Base-by-base conservation (phyloP, 2,329 filamentous ascomycete genomes). In the Pestalotiopsis sp. region DNA sequence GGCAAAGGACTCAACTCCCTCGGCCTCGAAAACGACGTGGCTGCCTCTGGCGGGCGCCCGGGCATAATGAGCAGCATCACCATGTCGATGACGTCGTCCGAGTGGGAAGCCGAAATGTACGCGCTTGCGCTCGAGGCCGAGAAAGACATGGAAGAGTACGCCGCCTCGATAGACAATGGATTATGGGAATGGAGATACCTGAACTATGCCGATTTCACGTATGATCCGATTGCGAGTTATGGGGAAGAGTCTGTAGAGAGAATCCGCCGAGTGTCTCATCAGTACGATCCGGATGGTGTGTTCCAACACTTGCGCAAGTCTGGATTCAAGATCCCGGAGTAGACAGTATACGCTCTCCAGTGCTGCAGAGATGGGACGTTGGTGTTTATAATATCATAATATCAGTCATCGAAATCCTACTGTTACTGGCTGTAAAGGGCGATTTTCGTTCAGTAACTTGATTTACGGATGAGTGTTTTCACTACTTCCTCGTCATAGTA, bases 1-100 rank as follows among this genome's bases (percentile, higher is more conserved):
- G 75, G 74, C 39, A 77, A 75, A 63, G 79, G 81, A 65, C 79
- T 78, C 44, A 81, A 81, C 69, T 76, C 83, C 64, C 74, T 83
- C 26, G 78, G 78, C 7, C 72, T 83, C 5, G 56, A 58, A 22
- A 75, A 78, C 71, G 75, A 63, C 9, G 65, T 74, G 70, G 44
- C 44, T 52, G 72, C 75, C 52, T 77, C 76, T 22, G 26, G 56
- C 7, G 77, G 76, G 65, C 14, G 24, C 11, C 24, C 56, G 0
- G 74, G 74, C 13, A 67, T 76, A 40, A 69, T 74, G 52, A 78
- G 76, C 73, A 74, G 76, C 24, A 66, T 71, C 17, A 71, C 75
- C 67, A 70, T 76, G 22, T 75, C 75, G 66, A 72, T 79, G 52
- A 75, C 73, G 67, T 74, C 74, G 52, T 74, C 70, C 1, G 75